phyloP scores from a whole-genome alignment of 768 basidiomycete genomes.

The Wakefieldia striispora region DNA sequence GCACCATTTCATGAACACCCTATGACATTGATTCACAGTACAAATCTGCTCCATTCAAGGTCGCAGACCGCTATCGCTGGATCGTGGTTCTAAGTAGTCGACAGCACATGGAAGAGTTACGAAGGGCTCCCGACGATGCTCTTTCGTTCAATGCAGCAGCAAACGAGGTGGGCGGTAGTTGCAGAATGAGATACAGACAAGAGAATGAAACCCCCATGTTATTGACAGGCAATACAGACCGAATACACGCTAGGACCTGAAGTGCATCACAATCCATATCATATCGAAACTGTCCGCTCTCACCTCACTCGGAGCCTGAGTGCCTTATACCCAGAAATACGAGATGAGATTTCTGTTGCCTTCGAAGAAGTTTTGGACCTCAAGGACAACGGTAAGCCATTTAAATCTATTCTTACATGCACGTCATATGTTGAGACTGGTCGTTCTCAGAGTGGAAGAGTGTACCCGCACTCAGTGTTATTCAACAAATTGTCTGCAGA shows the following conservation, averaged over 20 bases:
- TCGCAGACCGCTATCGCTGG: not conserved
- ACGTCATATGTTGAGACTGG: not conserved
- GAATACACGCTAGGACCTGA: slow-evolving; percentile 39
- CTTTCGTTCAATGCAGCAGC: slow-evolving; percentile 1
- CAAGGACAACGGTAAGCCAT: slow-evolving; percentile 9
- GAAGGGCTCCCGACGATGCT: not conserved
- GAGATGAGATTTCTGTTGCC: slow-evolving; percentile 41
- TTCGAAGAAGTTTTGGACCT: slow-evolving; percentile 37
- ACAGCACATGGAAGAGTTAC: slow-evolving; percentile 5
- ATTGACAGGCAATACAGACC: slow-evolving; percentile 34
- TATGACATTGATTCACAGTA: not conserved
- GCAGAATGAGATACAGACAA: too few species aligned
- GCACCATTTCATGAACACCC: too few species aligned
- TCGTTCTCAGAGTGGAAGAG: slow-evolving; percentile 38
- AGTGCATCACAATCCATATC: slow-evolving; percentile 30
- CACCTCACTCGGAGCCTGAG: slow-evolving; percentile 39
- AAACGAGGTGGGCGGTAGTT: not conserved
- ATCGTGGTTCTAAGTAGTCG: not conserved
- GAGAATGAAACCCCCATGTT: not conserved
- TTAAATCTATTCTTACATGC: too few species aligned
- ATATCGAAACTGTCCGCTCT: slow-evolving; percentile 27
- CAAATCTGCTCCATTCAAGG: not conserved
- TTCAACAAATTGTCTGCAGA: slow-evolving; percentile 39
- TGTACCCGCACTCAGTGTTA: slow-evolving; percentile 23
- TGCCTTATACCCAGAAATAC: slow-evolving; percentile 37